phyloP scores from a whole-genome alignment of 768 basidiomycete species.

The Russula griseocarnosa region DNA sequence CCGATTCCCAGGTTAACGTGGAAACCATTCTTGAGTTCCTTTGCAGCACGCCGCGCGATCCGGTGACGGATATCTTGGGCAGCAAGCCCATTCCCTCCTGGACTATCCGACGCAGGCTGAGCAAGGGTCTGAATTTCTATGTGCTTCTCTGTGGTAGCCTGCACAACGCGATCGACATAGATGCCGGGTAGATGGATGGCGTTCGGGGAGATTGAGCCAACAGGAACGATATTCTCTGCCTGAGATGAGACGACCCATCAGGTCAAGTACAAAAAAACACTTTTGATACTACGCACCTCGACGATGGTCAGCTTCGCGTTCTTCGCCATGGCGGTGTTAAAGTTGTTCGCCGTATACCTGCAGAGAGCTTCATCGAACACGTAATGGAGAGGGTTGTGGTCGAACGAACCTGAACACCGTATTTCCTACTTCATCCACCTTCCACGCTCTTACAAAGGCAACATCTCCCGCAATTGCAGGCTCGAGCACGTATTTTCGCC shows the following conservation, averaged over 20 bases:
- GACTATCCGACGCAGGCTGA: slow-evolving; percentile 38
- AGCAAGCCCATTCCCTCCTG: slow-evolving; percentile 45
- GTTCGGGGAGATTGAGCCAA: slow-evolving; percentile 76
- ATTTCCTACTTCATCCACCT: slow-evolving; percentile 88
- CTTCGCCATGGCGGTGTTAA: slow-evolving; percentile 81
- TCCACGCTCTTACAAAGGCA: slow-evolving; percentile 87
- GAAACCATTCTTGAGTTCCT: slow-evolving; percentile 83
- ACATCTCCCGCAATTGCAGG: slow-evolving; percentile 74
- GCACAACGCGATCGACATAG: slow-evolving; percentile 86
- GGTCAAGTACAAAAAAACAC: neutral
- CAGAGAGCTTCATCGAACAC: neutral
- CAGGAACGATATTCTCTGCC: slow-evolving; percentile 88
- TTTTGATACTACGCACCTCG: slow-evolving; percentile 47
- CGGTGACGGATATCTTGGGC: slow-evolving; percentile 58
- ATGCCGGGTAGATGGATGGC: slow-evolving; percentile 79
- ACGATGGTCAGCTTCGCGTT: slow-evolving; percentile 88
- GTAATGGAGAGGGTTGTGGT: neutral
- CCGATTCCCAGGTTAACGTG: slow-evolving; percentile 89
- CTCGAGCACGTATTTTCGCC: slow-evolving; percentile 79
- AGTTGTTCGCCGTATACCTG: slow-evolving; percentile 87
- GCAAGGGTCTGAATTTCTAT: slow-evolving; percentile 76
- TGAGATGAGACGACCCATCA: slow-evolving; percentile 32
- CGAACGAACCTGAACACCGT: slow-evolving; percentile 73
- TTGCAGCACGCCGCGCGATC: slow-evolving; percentile 83
- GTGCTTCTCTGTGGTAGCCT: slow-evolving; percentile 67